phyloP scores from a whole-genome alignment of 257 asterid genomes.

The Solanum microdontum region DNA sequence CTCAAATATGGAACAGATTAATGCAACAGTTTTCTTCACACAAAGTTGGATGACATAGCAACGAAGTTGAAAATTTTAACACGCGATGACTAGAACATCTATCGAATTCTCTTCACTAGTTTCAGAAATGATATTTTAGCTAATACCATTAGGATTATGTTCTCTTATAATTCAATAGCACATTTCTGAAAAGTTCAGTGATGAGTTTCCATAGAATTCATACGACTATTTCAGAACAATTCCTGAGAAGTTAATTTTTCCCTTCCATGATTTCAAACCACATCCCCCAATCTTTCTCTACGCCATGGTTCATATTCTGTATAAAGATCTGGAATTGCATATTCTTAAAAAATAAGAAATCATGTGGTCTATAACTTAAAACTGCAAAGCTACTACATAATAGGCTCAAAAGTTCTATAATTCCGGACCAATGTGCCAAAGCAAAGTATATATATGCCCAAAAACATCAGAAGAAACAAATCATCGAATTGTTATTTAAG shows the following conservation, averaged over 20 bases:
- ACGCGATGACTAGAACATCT: background rate
- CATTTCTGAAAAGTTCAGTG: background rate
- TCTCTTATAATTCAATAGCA: background rate
- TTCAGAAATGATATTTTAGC: background rate
- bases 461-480: background rate
- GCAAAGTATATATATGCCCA: background rate
- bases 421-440: background rate
- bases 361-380: background rate
- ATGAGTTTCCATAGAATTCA: background rate
- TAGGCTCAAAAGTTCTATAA: background rate
- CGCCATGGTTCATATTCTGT: background rate
- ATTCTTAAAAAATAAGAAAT: background rate
- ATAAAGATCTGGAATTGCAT: background rate
- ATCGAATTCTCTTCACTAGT: background rate
- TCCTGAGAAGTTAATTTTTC: background rate
- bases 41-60: background rate
- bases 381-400: background rate
- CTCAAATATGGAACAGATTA: background rate
- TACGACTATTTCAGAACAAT: background rate
- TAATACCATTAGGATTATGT: background rate
- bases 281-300: background rate
- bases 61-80: background rate
- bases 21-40: background rate
- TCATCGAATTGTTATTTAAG: background rate
- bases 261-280: background rate